Percentiles rank a stretch among this genome's conserved stretches.
Conservation (phyloP, 2,329 filamentous ascomycete species). For the Botryotinia calthae region DNA sequence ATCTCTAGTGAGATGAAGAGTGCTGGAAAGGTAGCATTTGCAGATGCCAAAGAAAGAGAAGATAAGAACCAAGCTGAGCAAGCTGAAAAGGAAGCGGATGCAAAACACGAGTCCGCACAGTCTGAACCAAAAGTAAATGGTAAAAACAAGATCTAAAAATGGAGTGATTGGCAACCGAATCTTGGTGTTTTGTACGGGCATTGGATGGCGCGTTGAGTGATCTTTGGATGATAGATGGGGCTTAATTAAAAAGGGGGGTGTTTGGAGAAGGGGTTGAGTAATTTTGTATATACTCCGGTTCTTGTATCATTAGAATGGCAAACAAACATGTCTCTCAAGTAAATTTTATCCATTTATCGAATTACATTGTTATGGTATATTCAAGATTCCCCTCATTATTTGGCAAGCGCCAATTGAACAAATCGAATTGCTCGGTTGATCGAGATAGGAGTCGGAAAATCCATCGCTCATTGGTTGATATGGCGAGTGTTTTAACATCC, state of each 20-base stretch:
- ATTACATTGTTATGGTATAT: background rate
- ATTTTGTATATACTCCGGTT: background rate
- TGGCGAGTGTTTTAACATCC: background rate
- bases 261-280: background rate
- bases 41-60: slow-evolving; percentile 23
- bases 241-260: background rate
- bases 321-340: background rate
- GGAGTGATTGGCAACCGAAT: background rate
- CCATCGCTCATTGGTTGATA: background rate
- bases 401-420: background rate
- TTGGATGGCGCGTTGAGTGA: background rate
- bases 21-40: slow-evolving; percentile 27
- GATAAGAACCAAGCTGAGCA: slow-evolving; percentile 23
- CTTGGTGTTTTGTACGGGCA: background rate
- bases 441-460: background rate
- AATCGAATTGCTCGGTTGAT: background rate
- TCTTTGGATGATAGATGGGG: background rate
- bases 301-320: slow-evolving; percentile 3
- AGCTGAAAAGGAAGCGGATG: slow-evolving; percentile 21
- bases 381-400: background rate
- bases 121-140: background rate
- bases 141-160: background rate
- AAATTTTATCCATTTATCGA: background rate
- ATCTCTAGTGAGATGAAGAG: slow-evolving; percentile 41
- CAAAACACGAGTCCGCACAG: slow-evolving; percentile 10